Percentiles rank a stretch among this genome's conserved stretches.
Evolutionary conservation across 805 yeast genomes (phyloP).

Genomic region (Yamadazyma ubonensis): DNA sequence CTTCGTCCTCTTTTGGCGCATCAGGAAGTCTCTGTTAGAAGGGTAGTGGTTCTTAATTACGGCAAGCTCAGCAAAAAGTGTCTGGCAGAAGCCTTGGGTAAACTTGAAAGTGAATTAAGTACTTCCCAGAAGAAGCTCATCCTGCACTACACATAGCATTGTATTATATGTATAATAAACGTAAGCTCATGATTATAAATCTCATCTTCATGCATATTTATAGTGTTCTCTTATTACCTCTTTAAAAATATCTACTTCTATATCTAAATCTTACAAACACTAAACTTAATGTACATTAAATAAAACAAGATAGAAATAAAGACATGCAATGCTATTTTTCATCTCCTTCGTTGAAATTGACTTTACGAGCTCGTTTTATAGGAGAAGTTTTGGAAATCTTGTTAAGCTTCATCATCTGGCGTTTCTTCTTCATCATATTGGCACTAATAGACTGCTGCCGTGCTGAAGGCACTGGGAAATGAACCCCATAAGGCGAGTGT

Average conservation of each 20-base stretch:
- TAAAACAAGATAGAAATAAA: neutral
- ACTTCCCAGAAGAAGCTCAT: slow-evolving; percentile 34
- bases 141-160: slow-evolving; percentile 29
- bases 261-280: no score
- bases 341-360: neutral
- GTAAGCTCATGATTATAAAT: no score
- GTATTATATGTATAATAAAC: no score
- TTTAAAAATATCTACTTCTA: no score
- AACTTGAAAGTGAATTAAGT: no score
- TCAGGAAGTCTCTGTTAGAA: slow-evolving; percentile 36
- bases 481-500: slow-evolving; percentile 7
- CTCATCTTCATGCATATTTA: no score
- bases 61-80: slow-evolving; percentile 28
- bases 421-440: slow-evolving; percentile 33
- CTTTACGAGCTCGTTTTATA: neutral
- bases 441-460: slow-evolving; percentile 35
- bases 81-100: no score
- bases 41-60: slow-evolving; percentile 37
- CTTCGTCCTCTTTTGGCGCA: slow-evolving; percentile 31
- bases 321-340: neutral
- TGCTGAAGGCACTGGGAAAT: slow-evolving; percentile 11
- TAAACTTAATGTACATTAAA: neutral
- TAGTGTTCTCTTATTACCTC: no score
- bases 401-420: slow-evolving; percentile 22
- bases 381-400: slow-evolving; percentile 5